Conservation (phyloP, 1,284 basidiomycete species). For the Meira miltonrushii region DNA sequence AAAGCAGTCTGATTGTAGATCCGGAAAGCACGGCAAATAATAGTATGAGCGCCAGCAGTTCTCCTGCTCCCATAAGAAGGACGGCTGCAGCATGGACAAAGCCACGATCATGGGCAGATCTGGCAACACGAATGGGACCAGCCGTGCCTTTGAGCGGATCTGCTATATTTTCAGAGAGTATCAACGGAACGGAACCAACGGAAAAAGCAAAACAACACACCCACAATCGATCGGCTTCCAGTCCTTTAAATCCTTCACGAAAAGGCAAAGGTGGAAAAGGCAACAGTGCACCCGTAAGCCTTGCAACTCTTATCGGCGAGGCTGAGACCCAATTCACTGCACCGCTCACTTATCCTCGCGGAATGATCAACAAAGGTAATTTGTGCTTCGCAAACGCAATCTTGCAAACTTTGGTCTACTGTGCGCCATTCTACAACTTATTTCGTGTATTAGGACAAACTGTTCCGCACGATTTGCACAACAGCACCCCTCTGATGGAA, state of each 20-base stretch:
- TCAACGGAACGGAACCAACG: conserved; percentile 14
- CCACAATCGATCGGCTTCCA: too few species aligned
- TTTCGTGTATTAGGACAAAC: conserved; percentile 66
- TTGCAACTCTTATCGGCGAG: neutral
- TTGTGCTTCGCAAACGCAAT: conserved; percentile 95
- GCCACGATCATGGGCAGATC: conserved; percentile 9
- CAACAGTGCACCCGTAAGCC: neutral
- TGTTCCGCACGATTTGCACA: conserved; percentile 56
- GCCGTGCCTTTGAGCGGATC: conserved; percentile 4
- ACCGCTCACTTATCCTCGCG: conserved; percentile 65
- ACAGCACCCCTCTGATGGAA: conserved; percentile 71
- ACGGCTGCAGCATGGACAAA: conserved; percentile 8
- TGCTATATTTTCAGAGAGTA: neutral
- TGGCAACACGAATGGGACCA: conserved; percentile 12
- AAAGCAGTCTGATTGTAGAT: too few species aligned
- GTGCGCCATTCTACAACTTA: conserved; percentile 74
- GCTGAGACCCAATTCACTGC: conserved; percentile 23
- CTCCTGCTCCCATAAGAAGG: neutral
- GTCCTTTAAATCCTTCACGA: neutral
- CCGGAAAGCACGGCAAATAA: too few species aligned
- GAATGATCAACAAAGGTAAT: conserved; percentile 89
- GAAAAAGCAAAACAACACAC: conserved; percentile 12
- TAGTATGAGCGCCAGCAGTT: neutral
- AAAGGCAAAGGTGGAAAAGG: neutral
- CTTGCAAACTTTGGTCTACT: conserved; percentile 83